Conservation (phyloP, 2,329 filamentous ascomycete genomes). For the Fusarium sp. region DNA sequence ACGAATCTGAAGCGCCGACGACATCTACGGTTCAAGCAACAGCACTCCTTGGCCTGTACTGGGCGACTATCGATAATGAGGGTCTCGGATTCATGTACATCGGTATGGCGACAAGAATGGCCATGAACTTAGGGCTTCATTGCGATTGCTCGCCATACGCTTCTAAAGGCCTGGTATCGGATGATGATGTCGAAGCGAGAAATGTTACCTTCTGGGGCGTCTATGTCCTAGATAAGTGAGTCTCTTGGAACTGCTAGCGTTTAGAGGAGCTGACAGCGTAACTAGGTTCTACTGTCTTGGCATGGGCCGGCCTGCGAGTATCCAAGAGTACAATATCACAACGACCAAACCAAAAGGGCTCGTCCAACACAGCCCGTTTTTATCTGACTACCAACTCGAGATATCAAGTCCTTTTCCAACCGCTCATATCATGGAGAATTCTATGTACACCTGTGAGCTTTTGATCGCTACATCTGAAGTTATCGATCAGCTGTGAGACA, state of each 20-base stretch:
- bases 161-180: neutral
- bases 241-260: too few relatives aligned
- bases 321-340: slow-evolving; percentile 15
- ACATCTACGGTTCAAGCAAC: neutral
- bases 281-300: slow-evolving; percentile 2
- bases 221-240: neutral
- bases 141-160: neutral
- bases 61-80: neutral
- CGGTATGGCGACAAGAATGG: slow-evolving; percentile 11
- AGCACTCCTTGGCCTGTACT: neutral
- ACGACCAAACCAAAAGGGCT: neutral
- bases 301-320: neutral
- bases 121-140: slow-evolving; percentile 12
- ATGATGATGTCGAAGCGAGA: slow-evolving; percentile 3
- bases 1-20: slow-evolving; percentile 1
- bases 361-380: neutral
- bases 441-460: neutral
- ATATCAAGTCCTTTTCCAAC: neutral
- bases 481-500: slow-evolving; percentile 14
- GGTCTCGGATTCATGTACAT: slow-evolving; percentile 14
- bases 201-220: slow-evolving; percentile 16
- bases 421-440: neutral
- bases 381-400: neutral
- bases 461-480: slow-evolving; percentile 1
- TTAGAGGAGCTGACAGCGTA: neutral